Conservation (phyloP, 352 stramenopile species). For the Globisporangium mamillatum region DNA sequence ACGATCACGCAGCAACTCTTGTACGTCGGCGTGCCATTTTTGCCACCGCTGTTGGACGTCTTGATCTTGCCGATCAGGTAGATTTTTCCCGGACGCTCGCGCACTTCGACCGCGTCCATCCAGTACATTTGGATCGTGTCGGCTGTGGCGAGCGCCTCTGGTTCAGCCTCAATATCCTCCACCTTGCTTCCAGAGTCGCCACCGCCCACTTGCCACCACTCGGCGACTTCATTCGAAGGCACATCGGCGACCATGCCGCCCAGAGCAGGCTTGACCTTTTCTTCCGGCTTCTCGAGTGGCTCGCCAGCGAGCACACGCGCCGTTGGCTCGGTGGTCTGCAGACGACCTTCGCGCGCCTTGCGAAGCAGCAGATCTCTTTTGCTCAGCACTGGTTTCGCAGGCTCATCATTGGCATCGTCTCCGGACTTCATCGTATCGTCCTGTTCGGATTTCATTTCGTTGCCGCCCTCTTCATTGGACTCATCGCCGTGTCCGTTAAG, state of each 20-base stretch:
- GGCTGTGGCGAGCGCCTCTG: conserved; percentile 29
- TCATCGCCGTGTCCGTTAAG: background rate
- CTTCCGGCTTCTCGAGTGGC: conserved; percentile 27
- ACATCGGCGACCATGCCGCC: conserved; percentile 37
- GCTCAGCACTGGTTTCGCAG: conserved; percentile 34
- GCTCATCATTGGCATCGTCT: conserved; percentile 20
- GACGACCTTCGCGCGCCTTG: conserved; percentile 48
- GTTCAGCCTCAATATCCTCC: conserved; percentile 29
- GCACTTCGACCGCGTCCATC: conserved; percentile 96
- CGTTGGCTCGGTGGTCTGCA: conserved; percentile 66
- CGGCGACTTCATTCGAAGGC: conserved; percentile 82
- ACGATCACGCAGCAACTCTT: conserved; percentile 96
- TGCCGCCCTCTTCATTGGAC: conserved; percentile 1
- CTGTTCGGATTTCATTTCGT: conserved; percentile 23
- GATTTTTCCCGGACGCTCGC: conserved; percentile 91
- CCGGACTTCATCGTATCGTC: background rate
- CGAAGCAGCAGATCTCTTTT: conserved; percentile 79
- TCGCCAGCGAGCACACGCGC: conserved; percentile 45
- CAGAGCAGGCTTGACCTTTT: conserved; percentile 1
- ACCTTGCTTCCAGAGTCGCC: conserved; percentile 22
- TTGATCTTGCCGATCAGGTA: conserved; percentile 98
- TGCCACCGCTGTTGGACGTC: conserved; percentile 23
- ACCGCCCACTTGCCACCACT: conserved; percentile 76
- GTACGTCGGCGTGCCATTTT: conserved; percentile 55
- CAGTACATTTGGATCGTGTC: conserved; percentile 95